Conservation (phyloP, 139 green algal genomes). For the Auxenochlorella pyrenoidosa region DNA sequence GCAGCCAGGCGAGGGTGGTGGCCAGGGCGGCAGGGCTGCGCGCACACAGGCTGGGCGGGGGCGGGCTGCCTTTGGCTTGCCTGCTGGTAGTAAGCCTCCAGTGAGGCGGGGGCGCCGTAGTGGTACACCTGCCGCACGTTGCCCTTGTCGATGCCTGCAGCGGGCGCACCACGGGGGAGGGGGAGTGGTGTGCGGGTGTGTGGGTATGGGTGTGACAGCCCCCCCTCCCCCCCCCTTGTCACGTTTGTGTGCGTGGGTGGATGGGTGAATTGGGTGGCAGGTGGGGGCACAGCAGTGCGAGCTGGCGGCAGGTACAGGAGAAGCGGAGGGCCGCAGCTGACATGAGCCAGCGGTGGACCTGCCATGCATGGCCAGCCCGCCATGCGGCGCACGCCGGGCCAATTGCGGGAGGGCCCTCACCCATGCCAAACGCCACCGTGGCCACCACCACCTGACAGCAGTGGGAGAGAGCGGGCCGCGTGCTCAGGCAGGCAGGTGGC, state of each 20-base stretch:
- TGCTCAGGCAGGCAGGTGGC: neutral
- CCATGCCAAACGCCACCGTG: slow-evolving; percentile 59
- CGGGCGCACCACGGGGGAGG: neutral
- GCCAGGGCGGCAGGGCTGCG: too few species aligned
- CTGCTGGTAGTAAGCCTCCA: slow-evolving; percentile 69
- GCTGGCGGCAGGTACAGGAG: neutral
- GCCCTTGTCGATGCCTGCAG: slow-evolving; percentile 27
- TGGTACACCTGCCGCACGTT: slow-evolving; percentile 42
- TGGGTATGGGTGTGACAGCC: too few species aligned
- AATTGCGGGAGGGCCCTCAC: neutral
- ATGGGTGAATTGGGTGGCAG: too few species aligned
- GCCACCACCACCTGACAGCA: slow-evolving; percentile 32
- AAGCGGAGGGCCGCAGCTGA: neutral
- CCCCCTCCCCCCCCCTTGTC: too few species aligned
- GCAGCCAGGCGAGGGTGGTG: too few species aligned
- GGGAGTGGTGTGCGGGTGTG: too few species aligned
- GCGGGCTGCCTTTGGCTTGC: too few species aligned
- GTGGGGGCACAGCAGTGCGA: too few species aligned
- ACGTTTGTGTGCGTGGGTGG: neutral
- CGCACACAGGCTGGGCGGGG: too few species aligned
- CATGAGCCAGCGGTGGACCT: neutral
- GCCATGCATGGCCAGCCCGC: too few species aligned
- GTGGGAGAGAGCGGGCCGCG: neutral
- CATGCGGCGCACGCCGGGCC: too few species aligned
- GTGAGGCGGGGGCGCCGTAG: slow-evolving; percentile 42